Base-by-base conservation (phyloP, 1,284 basidiomycete species). In the Mycena citricolor region DNA sequence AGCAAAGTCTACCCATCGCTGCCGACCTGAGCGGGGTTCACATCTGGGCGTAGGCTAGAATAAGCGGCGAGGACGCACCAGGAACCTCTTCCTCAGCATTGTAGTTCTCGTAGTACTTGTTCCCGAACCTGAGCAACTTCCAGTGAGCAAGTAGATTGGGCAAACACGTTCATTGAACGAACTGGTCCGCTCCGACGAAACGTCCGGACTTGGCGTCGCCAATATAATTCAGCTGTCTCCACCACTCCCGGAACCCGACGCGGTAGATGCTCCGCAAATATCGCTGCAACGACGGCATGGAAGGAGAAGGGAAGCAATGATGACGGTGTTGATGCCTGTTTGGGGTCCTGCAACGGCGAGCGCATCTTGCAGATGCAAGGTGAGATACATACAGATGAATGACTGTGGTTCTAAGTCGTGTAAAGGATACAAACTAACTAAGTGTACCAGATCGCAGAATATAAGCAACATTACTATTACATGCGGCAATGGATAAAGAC, bases 1-100 rank as follows among this genome's bases (percentile, higher is more conserved):
- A 25, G 84, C 76, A 59, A 80, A 92, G 70, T 95, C 94, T 33
- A 97, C 84, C 94, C 93, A 95, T 64, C 93, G 79, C 63, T 94
- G 90, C 59, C 93, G 89, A 59, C 90, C 91, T 90, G 21, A 17
- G 22, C n/a, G 33, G 35, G 19, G 24, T 17, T 11, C 39, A 26
- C 34, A 14, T 42, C 25, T 32, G 32, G 22, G 17, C 32, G 28
- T 6, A 23, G 35, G 23, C 10, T 39, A n/a, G 32, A 30, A 4
- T 24, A 38, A 6, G 49, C 33, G 19, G 17, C 17, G 14, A 5
- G 19, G 21, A 68, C 78, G 34, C 54, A 88, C 90, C 90, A 51
- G 92, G 91, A 32, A 92, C 63, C 63, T 94, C 92, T 57, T 94
- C 88, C 56, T 84, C 79, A 22, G 79, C 73, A 61, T 93, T 86